Conservation (phyloP, 2,329 filamentous ascomycete species). For the Xylaria sp. region DNA sequence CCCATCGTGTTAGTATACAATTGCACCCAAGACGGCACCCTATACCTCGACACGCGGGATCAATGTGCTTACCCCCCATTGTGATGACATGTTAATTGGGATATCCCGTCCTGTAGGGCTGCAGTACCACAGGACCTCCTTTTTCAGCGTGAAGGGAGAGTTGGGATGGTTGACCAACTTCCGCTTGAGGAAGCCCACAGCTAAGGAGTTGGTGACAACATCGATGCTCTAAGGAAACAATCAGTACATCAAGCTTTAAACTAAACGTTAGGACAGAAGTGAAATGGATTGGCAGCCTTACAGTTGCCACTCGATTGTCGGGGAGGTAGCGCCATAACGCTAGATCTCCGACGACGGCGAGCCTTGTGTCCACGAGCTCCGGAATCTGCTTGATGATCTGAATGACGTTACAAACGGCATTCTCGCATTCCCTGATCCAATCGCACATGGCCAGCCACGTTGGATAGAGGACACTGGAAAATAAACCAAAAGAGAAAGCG, state of each 20-base stretch:
- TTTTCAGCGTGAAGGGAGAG: slow-evolving; percentile 42
- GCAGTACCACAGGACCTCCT: slow-evolving; percentile 42
- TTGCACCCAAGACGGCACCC: background rate
- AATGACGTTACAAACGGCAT: slow-evolving; percentile 45
- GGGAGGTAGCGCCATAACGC: slow-evolving; percentile 46
- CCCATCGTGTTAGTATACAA: slow-evolving; percentile 1
- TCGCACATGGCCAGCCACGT: slow-evolving; percentile 24
- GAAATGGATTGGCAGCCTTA: slow-evolving; percentile 29
- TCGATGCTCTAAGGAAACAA: slow-evolving; percentile 42
- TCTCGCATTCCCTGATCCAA: slow-evolving; percentile 41
- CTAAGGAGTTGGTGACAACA: slow-evolving; percentile 44
- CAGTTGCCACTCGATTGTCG: slow-evolving; percentile 41
- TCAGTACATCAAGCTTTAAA: background rate
- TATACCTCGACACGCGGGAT: background rate
- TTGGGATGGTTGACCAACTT: slow-evolving; percentile 40
- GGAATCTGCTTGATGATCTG: slow-evolving; percentile 46
- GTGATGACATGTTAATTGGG: slow-evolving; percentile 42
- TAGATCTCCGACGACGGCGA: slow-evolving; percentile 46
- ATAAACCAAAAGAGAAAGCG: background rate
- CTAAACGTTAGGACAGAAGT: background rate
- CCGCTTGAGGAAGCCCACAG: slow-evolving; percentile 41
- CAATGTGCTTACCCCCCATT: slow-evolving; percentile 43
- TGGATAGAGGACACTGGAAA: background rate
- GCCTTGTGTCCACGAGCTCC: slow-evolving; percentile 39
- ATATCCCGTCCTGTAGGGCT: slow-evolving; percentile 39